These are phyloP conservation scores for Diplodia seriata DNA, from an alignment of 2,329 filamentous ascomycete genomes.

Conservation along the genomic window DNA sequence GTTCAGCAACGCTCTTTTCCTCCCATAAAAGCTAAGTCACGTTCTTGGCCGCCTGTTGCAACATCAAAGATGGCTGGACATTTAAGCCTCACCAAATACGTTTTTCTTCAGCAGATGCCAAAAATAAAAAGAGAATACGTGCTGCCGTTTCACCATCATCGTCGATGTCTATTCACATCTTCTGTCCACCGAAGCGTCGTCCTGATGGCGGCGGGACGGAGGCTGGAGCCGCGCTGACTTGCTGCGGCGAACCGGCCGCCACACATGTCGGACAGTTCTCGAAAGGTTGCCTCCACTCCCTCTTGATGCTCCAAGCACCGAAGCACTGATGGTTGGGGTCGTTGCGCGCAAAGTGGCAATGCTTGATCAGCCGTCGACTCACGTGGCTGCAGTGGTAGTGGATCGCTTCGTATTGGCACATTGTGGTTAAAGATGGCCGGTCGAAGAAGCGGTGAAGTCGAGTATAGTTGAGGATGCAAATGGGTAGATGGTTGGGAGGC, in stretches of 20 bases:
- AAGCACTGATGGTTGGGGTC: constrained; percentile 73
- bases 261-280: constrained; percentile 61
- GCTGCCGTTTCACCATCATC: not conserved
- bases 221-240: not conserved
- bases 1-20: constrained; percentile 19
- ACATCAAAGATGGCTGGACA: not conserved
- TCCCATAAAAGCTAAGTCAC: constrained; percentile 7
- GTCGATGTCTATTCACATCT: constrained; percentile 10
- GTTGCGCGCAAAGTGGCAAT: constrained; percentile 79
- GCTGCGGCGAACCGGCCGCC: constrained; percentile 36
- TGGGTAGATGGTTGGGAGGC: not conserved
- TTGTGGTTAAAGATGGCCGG: not conserved
- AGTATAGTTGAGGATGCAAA: not conserved
- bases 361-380: constrained; percentile 65
- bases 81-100: not conserved
- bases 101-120: not conserved
- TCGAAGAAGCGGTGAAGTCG: not conserved
- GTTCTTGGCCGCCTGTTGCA: not conserved
- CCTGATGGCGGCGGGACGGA: constrained; percentile 4
- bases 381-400: constrained; percentile 70
- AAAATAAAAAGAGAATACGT: not conserved
- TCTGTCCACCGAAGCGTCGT: constrained; percentile 8
- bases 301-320: constrained; percentile 68
- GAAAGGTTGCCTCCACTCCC: constrained; percentile 64
- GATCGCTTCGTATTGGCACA: constrained; percentile 77